A percentile compares a stretch with the other conserved stretches of the same genome.
Evolutionary conservation across 2,329 filamentous ascomycete genomes (phyloP).

Genomic region (Penicillium sp.): DNA sequence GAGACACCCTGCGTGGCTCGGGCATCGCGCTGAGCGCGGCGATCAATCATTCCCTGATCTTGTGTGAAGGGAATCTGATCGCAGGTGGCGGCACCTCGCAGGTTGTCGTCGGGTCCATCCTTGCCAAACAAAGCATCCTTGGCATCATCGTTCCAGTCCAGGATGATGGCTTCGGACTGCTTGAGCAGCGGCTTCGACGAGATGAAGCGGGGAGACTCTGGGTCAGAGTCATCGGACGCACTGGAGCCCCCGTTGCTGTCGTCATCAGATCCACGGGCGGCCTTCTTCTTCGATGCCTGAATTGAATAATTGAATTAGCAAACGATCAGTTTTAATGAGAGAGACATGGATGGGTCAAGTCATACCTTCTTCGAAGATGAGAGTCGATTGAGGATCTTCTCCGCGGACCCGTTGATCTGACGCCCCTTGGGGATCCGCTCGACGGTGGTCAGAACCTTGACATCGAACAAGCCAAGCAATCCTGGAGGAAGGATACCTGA

Average conservation of each 20-base stretch:
- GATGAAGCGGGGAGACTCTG: slow-evolving; percentile 9
- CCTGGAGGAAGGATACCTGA: slow-evolving; percentile 54
- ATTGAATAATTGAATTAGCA: background rate
- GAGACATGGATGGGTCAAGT: no score
- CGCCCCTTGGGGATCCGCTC: slow-evolving; percentile 64
- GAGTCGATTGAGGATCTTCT: slow-evolving; percentile 40
- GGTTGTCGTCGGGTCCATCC: slow-evolving; percentile 40
- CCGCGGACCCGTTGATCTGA: slow-evolving; percentile 54
- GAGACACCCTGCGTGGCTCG: slow-evolving; percentile 60
- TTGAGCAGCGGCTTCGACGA: slow-evolving; percentile 57
- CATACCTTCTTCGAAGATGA: slow-evolving; percentile 2
- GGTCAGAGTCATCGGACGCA: slow-evolving; percentile 25
- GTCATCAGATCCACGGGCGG: slow-evolving; percentile 6
- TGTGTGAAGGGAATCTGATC: slow-evolving; percentile 46
- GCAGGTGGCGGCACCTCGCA: slow-evolving; percentile 58
- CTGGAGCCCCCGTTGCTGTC: slow-evolving; percentile 26
- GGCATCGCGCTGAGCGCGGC: slow-evolving; percentile 38
- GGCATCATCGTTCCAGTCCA: slow-evolving; percentile 73
- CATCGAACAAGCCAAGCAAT: slow-evolving; percentile 68
- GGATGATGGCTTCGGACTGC: slow-evolving; percentile 74
- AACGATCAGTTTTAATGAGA: background rate
- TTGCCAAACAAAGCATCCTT: slow-evolving; percentile 63
- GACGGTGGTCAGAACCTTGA: slow-evolving; percentile 59
- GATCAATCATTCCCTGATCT: slow-evolving; percentile 60
- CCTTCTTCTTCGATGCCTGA: background rate